phyloP scores from a whole-genome alignment of 2,329 filamentous ascomycete genomes.

The Xylaria hypoxylon region DNA sequence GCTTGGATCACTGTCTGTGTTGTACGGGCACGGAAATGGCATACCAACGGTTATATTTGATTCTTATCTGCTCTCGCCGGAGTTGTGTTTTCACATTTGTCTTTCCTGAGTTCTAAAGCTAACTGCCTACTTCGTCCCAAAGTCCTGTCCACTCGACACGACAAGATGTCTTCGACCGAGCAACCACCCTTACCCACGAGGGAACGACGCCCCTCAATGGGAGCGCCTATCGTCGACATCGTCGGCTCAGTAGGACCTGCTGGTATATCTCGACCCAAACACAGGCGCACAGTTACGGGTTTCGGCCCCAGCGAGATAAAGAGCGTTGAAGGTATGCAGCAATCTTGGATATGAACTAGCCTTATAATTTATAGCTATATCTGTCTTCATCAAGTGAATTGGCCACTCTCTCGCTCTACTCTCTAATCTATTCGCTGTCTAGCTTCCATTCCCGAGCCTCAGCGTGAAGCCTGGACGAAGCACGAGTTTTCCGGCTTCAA shows the following conservation, averaged over 20 bases:
- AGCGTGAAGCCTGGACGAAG: constrained; percentile 82
- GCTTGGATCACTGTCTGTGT: no score
- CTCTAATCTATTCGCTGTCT: constrained; percentile 27
- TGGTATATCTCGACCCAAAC: constrained; percentile 89
- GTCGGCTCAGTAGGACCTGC: constrained; percentile 86
- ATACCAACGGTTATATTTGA: constrained; percentile 18
- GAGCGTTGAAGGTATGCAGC: constrained; percentile 80
- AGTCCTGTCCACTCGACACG: background rate
- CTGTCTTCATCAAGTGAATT: background rate
- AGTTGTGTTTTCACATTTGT: background rate
- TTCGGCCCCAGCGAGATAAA: constrained; percentile 94
- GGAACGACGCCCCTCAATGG: constrained; percentile 83
- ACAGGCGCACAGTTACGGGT: constrained; percentile 96
- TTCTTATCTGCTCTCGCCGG: background rate
- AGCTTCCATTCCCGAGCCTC: constrained; percentile 86
- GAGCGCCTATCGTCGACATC: constrained; percentile 85
- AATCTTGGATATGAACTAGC: background rate
- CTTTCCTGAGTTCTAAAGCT: background rate
- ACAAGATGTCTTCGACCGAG: constrained; percentile 51
- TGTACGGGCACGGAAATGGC: constrained; percentile 10
- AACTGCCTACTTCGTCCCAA: constrained; percentile 16
- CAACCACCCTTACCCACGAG: constrained; percentile 62
- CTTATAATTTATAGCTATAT: constrained; percentile 5
- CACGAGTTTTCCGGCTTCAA: constrained; percentile 75
- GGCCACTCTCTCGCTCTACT: background rate